phyloP scores from a whole-genome alignment of 257 asterid genomes.

The Voacanga thouarsii region DNA sequence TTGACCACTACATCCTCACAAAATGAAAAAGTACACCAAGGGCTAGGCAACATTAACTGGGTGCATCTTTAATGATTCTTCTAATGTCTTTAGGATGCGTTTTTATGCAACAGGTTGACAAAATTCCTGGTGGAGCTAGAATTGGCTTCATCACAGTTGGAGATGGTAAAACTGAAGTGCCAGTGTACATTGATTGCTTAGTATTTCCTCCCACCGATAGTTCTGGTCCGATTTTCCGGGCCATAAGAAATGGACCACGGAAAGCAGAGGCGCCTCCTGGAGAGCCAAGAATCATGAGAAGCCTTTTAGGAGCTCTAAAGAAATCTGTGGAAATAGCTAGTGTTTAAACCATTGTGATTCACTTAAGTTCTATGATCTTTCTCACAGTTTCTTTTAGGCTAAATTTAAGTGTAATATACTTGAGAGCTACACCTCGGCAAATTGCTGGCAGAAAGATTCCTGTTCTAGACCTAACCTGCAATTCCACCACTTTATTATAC shows the following conservation, averaged over 20 bases:
- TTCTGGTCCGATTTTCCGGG: slow-evolving; percentile 65
- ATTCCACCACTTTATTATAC: not conserved
- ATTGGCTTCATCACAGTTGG: slow-evolving; percentile 72
- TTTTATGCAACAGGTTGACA: slow-evolving; percentile 59
- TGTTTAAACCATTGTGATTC: slow-evolving; percentile 17
- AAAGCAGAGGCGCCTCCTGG: slow-evolving; percentile 72
- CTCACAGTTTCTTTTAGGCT: not conserved
- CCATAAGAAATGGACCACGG: slow-evolving; percentile 67
- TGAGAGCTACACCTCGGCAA: not conserved
- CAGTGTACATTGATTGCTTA: slow-evolving; percentile 77
- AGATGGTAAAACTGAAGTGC: slow-evolving; percentile 63
- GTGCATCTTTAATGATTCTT: not conserved
- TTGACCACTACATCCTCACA: not conserved
- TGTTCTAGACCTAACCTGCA: not conserved
- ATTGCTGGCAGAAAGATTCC: slow-evolving; percentile 3
- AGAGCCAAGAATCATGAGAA: slow-evolving; percentile 89
- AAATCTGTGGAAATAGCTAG: slow-evolving; percentile 78
- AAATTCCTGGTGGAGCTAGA: slow-evolving; percentile 88
- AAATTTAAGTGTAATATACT: too few species aligned
- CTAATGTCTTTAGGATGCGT: not conserved
- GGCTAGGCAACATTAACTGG: not conserved
- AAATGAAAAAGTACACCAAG: not conserved
- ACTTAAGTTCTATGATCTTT: not conserved
- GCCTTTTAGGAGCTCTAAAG: slow-evolving; percentile 75
- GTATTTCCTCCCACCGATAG: slow-evolving; percentile 58